Conservation (phyloP, 83 land plant genomes). For the Thuja plicata region DNA sequence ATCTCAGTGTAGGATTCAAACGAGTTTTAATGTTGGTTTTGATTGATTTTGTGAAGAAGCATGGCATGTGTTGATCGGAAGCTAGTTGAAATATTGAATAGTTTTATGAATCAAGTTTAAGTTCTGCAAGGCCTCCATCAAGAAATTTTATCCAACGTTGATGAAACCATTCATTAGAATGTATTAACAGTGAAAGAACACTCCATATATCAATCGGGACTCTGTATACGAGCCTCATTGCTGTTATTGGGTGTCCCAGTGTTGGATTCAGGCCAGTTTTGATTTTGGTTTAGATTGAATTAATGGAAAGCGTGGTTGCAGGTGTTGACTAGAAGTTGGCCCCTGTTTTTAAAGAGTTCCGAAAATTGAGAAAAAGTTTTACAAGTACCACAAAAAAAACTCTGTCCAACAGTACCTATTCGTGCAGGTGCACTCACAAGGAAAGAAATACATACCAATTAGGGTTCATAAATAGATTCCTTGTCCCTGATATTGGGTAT, state of each 20-base stretch:
- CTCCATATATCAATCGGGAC: no score
- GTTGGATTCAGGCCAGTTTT: constrained; percentile 7
- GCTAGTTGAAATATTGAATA: not conserved
- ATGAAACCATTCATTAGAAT: not conserved
- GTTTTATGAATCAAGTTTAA: not conserved
- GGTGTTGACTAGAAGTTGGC: no score
- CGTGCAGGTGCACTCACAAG: no score
- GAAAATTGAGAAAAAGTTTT: no score
- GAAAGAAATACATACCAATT: no score
- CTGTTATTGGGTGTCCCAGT: not conserved
- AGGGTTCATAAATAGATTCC: no score
- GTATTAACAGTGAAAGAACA: not conserved
- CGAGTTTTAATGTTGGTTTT: not conserved
- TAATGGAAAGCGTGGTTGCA: not conserved
- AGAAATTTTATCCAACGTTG: not conserved
- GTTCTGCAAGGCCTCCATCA: not conserved
- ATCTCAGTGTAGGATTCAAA: not conserved
- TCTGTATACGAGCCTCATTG: not conserved
- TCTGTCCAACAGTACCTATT: no score
- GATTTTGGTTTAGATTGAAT: not conserved
- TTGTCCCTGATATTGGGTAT: no score
- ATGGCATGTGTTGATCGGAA: not conserved
- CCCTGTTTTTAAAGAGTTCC: no score
- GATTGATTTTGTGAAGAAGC: not conserved
- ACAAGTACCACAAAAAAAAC: no score